These are phyloP conservation scores for Globisporangium solare DNA, from an alignment of 352 stramenopile species.

Conservation along the genomic window DNA sequence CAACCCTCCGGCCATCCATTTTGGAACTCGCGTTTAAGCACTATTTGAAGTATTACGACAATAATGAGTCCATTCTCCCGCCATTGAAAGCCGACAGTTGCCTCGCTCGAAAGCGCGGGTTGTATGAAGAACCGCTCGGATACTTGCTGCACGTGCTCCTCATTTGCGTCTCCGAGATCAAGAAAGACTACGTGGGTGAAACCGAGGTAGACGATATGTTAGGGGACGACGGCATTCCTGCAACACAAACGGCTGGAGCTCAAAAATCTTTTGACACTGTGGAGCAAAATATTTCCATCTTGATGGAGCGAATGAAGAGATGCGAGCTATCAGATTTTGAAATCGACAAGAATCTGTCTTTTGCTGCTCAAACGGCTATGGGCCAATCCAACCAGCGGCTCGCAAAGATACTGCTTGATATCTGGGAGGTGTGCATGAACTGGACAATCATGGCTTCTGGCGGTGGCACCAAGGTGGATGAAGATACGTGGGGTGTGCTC, in stretches of 20 bases:
- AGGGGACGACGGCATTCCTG: slow-evolving; percentile 23
- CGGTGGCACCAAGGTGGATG: slow-evolving; percentile 3
- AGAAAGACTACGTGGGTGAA: slow-evolving; percentile 8
- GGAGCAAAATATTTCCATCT: slow-evolving; percentile 19
- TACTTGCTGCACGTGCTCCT: slow-evolving; percentile 36
- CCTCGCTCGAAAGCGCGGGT: slow-evolving; percentile 19
- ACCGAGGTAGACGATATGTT: slow-evolving; percentile 29
- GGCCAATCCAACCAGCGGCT: slow-evolving; percentile 31
- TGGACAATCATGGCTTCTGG: slow-evolving; percentile 18
- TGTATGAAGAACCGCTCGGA: slow-evolving; percentile 40
- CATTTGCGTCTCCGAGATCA: slow-evolving; percentile 24
- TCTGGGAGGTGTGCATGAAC: slow-evolving; percentile 41
- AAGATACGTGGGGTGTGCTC: slow-evolving; percentile 19
- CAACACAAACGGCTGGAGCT: slow-evolving; percentile 26
- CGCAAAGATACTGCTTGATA: slow-evolving; percentile 20
- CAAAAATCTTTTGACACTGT: slow-evolving; percentile 20
- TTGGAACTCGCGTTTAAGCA: slow-evolving; percentile 43
- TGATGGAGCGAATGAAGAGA: slow-evolving; percentile 45
- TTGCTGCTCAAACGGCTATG: slow-evolving; percentile 19
- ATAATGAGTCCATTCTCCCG: slow-evolving; percentile 37
- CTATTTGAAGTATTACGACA: slow-evolving; percentile 39
- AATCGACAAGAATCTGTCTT: slow-evolving; percentile 40
- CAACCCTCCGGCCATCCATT: slow-evolving; percentile 32
- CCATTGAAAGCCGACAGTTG: slow-evolving; percentile 45
- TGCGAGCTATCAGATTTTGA: slow-evolving; percentile 45